A percentile compares a stretch with the other conserved stretches of the same genome.
Evolutionary conservation across 495 filamentous ascomycete genomes (phyloP).

Genomic region (Evansstolkia leycettana): DNA sequence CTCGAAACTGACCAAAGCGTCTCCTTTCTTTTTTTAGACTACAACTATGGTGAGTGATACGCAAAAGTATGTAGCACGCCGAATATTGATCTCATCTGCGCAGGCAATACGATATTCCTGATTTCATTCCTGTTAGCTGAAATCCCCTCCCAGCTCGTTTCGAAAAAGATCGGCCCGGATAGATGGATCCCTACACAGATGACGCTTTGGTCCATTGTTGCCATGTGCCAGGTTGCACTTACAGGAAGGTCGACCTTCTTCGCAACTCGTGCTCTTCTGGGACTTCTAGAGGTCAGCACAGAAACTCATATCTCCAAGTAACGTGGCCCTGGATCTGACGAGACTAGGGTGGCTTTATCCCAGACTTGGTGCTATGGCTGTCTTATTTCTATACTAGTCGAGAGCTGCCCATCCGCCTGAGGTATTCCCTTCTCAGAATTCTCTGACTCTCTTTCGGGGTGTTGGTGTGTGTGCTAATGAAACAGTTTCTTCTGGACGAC

Average conservation of each 20-base stretch:
- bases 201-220: slow-evolving; percentile 55
- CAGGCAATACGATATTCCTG: slow-evolving; percentile 36
- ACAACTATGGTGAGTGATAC: no score
- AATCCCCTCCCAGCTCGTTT: slow-evolving; percentile 53
- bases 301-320: slow-evolving; percentile 18
- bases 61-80: no score
- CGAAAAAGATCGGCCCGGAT: slow-evolving; percentile 60
- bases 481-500: slow-evolving; percentile 52
- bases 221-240: slow-evolving; percentile 47
- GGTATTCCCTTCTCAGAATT: no score
- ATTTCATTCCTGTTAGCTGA: slow-evolving; percentile 51
- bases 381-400: slow-evolving; percentile 52
- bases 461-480: no score
- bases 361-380: not conserved
- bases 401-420: slow-evolving; percentile 51
- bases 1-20: no score
- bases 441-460: no score
- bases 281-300: slow-evolving; percentile 57
- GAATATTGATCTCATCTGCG: no score
- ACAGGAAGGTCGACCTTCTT: slow-evolving; percentile 48
- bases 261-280: slow-evolving; percentile 47
- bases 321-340: not conserved
- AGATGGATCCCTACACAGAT: slow-evolving; percentile 69
- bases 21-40: no score
- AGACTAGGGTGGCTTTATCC: not conserved